phyloP scores from a whole-genome alignment of 192 early-diverging fungal species.

The Coemansia sp. region DNA sequence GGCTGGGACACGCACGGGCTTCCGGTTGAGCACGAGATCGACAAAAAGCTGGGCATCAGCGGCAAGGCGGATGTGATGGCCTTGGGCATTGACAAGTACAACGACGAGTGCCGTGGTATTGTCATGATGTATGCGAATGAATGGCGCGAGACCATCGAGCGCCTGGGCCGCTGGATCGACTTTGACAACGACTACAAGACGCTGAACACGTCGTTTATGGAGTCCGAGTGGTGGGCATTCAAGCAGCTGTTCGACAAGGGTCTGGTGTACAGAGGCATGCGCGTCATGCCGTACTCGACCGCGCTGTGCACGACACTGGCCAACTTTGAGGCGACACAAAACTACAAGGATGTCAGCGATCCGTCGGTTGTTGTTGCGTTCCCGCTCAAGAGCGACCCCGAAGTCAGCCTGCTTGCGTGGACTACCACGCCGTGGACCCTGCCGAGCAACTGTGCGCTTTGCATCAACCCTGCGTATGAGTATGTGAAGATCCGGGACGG shows the following conservation, averaged over 20 bases:
- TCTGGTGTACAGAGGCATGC: conserved; percentile 91
- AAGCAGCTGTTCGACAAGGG: conserved; percentile 93
- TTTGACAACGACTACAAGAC: conserved; percentile 99
- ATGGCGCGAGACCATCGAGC: conserved; percentile 92
- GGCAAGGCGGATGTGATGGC: conserved; percentile 84
- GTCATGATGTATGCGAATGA: conserved; percentile 94
- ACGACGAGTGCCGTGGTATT: conserved; percentile 93
- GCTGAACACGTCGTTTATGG: conserved; percentile 94
- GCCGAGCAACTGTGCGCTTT: conserved; percentile 92
- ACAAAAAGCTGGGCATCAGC: conserved; percentile 75
- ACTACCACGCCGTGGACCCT: conserved; percentile 99
- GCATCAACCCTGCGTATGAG: conserved; percentile 89
- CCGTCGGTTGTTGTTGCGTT: conserved; percentile 93
- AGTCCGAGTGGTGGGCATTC: conserved; percentile 99
- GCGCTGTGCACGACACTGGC: conserved; percentile 88
- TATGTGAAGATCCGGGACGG: conserved; percentile 95
- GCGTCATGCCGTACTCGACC: conserved; percentile 97
- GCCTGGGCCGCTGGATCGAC: conserved; percentile 99
- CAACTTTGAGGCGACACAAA: conserved; percentile 96
- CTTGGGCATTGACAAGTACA: conserved; percentile 97
- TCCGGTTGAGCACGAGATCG: conserved; percentile 96
- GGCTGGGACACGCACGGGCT: conserved; percentile 86
- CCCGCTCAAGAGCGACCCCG: conserved; percentile 81
- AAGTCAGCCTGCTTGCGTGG: conserved; percentile 86
- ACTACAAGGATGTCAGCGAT: conserved; percentile 98